Evolutionary conservation across 192 early-diverging fungal species (phyloP).

Genomic region (Coemansia sp.): DNA sequence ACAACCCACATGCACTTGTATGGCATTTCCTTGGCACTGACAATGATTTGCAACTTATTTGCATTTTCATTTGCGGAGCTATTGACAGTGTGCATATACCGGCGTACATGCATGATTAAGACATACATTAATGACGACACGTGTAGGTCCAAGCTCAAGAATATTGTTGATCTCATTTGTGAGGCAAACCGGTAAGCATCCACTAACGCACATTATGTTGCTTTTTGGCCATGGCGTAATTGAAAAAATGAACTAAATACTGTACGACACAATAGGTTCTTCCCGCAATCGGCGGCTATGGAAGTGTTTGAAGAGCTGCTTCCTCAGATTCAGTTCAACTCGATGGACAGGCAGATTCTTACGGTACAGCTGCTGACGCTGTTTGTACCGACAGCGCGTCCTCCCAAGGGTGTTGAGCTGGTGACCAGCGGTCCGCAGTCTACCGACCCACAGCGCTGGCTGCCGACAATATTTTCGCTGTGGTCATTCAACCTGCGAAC

Average conservation of each 20-base stretch:
- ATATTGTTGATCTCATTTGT: slow-evolving; percentile 25
- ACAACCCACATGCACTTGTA: not conserved
- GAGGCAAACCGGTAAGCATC: slow-evolving; percentile 22
- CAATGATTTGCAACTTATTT: not conserved
- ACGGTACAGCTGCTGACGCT: slow-evolving; percentile 62
- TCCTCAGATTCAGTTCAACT: slow-evolving; percentile 71
- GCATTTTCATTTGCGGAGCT: not conserved
- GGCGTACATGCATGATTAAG: not conserved
- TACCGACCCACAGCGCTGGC: slow-evolving; percentile 59
- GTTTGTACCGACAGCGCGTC: slow-evolving; percentile 64
- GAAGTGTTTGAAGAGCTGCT: slow-evolving; percentile 81
- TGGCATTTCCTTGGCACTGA: not conserved
- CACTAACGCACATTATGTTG: not conserved
- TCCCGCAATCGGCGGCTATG: slow-evolving; percentile 60
- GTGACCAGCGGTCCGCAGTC: slow-evolving; percentile 14
- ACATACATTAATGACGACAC: not conserved
- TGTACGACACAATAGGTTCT: slow-evolving; percentile 55
- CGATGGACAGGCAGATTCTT: slow-evolving; percentile 59
- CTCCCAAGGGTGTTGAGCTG: slow-evolving; percentile 1
- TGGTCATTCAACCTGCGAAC: slow-evolving; percentile 73
- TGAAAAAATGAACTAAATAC: too few relatives aligned
- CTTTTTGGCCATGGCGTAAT: too few relatives aligned
- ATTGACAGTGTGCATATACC: slow-evolving; percentile 1
- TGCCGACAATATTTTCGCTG: slow-evolving; percentile 81
- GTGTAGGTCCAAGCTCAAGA: slow-evolving; percentile 41